Evolutionary conservation across 2,329 filamentous ascomycete species (phyloP), one percentile per base, ranked within the genome.

Genomic region (Zarea fungicola): DNA sequence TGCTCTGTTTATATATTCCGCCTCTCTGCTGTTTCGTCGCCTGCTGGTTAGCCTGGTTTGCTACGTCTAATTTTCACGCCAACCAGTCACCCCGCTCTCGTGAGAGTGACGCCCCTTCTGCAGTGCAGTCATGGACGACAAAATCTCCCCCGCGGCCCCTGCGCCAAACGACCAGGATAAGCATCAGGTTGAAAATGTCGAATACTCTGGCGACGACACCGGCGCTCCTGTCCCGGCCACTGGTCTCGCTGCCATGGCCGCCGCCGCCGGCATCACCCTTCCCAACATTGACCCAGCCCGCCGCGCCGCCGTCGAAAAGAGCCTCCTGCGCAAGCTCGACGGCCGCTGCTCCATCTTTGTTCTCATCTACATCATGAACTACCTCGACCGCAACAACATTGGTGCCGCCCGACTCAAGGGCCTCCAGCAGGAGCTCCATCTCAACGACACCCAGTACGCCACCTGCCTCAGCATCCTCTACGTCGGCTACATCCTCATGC

Each of bases 321-420:
- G 72, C 29, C 67, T 91, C 57, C 76, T 81, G 63, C 77, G 81
- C 56, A 90, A 89, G 68, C 81, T 90, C 48, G 87, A 90, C 60
- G 57, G 75, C 18, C 76, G 85, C 52, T 89, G 63, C 70, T 83
- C 62, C 70, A 78, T 86, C 56, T 78, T 89, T 50, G 79, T 89
- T 41, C 63, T 89, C 55, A 86, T 89, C 69, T 89, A 89, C 60
- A 87, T 89, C 62, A 74, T 70, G 64, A 89, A 89, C 66, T 89
- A 87, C 63, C 71, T 83, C 25, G 81, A 85, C 58, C 71, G 81
- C 29, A 84, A 84, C 62, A 84, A 86, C 63, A 85, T 87, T 54
- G 82, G 82, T 2, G 76, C 82, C 1, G 84, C 84, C 1, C 75
- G 79, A 19, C 71, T 87, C 45, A 79, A 81, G 59, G 83, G 83